Evolutionary conservation across 257 asterid genomes (phyloP).

Genomic region (Eucommia ulmoides): DNA sequence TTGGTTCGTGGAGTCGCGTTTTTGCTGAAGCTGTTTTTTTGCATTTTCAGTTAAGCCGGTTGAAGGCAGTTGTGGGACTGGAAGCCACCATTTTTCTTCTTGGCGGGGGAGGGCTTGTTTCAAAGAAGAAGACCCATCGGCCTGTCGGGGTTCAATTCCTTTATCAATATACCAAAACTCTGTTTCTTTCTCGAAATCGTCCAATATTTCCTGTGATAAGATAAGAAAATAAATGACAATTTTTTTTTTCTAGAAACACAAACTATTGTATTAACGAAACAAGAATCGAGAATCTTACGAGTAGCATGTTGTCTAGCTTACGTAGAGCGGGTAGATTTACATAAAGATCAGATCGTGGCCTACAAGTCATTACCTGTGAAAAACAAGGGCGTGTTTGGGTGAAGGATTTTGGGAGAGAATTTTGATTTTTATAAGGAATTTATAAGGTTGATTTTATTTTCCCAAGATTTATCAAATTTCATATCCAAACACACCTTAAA

Average conservation of each 20-base stretch:
- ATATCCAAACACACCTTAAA: not conserved
- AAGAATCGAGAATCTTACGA: not conserved
- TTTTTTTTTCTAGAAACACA: not conserved
- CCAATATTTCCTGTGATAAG: not conserved
- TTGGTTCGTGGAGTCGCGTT: not conserved
- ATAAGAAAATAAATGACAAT: not conserved
- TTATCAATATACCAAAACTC: not conserved
- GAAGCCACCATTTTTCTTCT: constrained; percentile 1
- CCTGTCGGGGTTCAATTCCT: not conserved
- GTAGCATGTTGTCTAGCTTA: constrained; percentile 1
- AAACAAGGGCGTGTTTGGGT: not conserved
- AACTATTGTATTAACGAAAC: not conserved
- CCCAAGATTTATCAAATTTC: not conserved
- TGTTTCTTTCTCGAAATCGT: not conserved
- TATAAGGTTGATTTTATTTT: too few relatives aligned
- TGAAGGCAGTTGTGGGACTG: not conserved
- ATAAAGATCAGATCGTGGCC: constrained; percentile 1
- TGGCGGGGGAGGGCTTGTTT: not conserved
- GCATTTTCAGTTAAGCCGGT: not conserved
- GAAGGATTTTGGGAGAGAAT: not conserved
- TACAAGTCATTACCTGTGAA: not conserved
- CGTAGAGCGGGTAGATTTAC: constrained; percentile 1
- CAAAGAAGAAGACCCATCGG: not conserved
- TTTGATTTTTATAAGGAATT: not conserved
- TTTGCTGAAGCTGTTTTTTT: not conserved